phyloP scores from a whole-genome alignment of 805 yeast species.

The Metschnikowia vanudenii region DNA sequence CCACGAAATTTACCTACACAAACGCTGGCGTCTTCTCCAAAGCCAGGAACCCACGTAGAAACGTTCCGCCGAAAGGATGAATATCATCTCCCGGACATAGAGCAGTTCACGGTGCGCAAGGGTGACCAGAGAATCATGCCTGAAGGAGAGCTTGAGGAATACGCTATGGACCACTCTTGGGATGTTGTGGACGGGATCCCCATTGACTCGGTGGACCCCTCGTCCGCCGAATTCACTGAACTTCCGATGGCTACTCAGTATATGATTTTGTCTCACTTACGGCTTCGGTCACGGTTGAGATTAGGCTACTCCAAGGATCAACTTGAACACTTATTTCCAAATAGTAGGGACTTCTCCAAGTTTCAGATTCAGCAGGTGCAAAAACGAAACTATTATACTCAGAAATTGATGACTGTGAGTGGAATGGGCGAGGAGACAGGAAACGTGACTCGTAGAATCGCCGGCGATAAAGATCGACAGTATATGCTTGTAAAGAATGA shows the following conservation, averaged over 20 bases:
- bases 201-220: constrained; percentile 76
- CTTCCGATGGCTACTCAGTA: constrained; percentile 88
- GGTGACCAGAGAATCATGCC: constrained; percentile 74
- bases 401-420: constrained; percentile 74
- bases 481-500: constrained; percentile 74
- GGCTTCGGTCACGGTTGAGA: constrained; percentile 83
- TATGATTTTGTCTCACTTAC: constrained; percentile 76
- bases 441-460: constrained; percentile 57
- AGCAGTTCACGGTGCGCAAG: constrained; percentile 49
- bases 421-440: constrained; percentile 66
- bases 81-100: constrained; percentile 76
- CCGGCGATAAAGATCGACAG: constrained; percentile 77
- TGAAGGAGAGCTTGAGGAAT: constrained; percentile 65
- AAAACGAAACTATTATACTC: constrained; percentile 87
- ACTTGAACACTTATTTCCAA: constrained; percentile 74
- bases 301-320: constrained; percentile 96
- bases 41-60: constrained; percentile 4
- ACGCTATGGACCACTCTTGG: constrained; percentile 36
- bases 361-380: constrained; percentile 93
- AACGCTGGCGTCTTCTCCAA: too few relatives aligned
- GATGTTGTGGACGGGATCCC: constrained; percentile 67
- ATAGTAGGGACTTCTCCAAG: constrained; percentile 83
- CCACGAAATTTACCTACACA: too few relatives aligned
- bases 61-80: constrained; percentile 67
- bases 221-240: constrained; percentile 68